phyloP scores from a whole-genome alignment of 2,329 filamentous ascomycete genomes.

The Botrytis byssoidea region DNA sequence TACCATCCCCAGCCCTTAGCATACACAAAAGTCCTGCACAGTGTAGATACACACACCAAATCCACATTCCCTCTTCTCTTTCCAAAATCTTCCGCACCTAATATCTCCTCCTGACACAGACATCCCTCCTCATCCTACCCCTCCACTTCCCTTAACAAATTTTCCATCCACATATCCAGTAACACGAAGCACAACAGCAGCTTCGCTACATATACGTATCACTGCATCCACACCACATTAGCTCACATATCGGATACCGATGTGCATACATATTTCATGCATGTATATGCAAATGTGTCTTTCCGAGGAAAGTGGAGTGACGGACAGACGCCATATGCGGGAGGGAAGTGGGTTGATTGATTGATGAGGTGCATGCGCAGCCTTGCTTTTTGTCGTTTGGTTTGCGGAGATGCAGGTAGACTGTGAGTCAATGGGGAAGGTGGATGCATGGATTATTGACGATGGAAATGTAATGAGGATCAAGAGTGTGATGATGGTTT shows the following conservation, averaged over 20 bases:
- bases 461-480: not conserved
- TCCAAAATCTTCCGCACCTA: not conserved
- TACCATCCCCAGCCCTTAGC: not conserved
- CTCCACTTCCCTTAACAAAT: not conserved
- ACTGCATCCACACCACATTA: not conserved
- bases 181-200: not conserved
- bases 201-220: not conserved
- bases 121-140: not conserved
- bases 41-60: not conserved
- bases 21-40: not conserved
- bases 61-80: not conserved
- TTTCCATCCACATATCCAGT: not conserved
- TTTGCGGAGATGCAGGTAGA: not conserved
- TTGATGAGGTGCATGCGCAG: not conserved
- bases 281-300: not conserved
- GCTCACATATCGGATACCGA: not conserved
- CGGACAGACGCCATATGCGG: slow-evolving; percentile 12
- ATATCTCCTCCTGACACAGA: not conserved
- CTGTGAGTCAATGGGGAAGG: not conserved
- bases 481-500: not conserved
- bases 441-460: not conserved
- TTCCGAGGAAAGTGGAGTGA: not conserved
- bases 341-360: not conserved
- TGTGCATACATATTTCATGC: not conserved
- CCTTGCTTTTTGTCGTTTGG: not conserved